Conservation (phyloP, 495 filamentous ascomycete species). For the Aspergillus nanangensis region DNA sequence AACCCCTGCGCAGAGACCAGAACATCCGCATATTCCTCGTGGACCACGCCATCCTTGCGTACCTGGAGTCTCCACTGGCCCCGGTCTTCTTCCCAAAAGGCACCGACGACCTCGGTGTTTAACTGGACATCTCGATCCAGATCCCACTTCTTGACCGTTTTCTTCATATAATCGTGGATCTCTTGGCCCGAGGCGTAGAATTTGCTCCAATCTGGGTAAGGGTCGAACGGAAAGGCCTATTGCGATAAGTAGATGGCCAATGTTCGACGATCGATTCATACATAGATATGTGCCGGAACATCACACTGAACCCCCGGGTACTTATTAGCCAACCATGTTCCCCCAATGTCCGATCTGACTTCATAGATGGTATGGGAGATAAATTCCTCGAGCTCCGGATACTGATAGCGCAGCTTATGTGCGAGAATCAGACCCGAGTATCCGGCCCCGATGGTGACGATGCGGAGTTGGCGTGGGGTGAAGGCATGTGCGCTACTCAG, state of each 20-base stretch:
- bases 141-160: constrained; percentile 47
- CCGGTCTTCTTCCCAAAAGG: constrained; percentile 43
- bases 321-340: constrained; percentile 48
- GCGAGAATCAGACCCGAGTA: constrained; percentile 44
- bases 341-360: constrained; percentile 39
- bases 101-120: constrained; percentile 34
- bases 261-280: too few relatives aligned
- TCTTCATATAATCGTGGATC: constrained; percentile 55
- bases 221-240: constrained; percentile 54
- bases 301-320: constrained; percentile 54
- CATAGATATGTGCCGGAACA: constrained; percentile 47
- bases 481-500: constrained; percentile 14
- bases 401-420: constrained; percentile 27
- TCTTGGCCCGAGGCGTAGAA: constrained; percentile 53
- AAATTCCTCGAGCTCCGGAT: constrained; percentile 36
- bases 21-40: constrained; percentile 44
- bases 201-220: constrained; percentile 56
- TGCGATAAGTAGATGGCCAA: too few relatives aligned
- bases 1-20: constrained; percentile 28
- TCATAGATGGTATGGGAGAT: constrained; percentile 47
- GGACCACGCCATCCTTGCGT: constrained; percentile 12
- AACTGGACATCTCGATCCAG: constrained; percentile 45
- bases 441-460: constrained; percentile 48
- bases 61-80: constrained; percentile 27
- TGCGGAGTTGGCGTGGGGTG: constrained; percentile 19